A percentile compares a stretch with the other conserved stretches of the same genome.
phyloP scores from a whole-genome alignment of 306 rosid genomes.

The Dryas octopetala region DNA sequence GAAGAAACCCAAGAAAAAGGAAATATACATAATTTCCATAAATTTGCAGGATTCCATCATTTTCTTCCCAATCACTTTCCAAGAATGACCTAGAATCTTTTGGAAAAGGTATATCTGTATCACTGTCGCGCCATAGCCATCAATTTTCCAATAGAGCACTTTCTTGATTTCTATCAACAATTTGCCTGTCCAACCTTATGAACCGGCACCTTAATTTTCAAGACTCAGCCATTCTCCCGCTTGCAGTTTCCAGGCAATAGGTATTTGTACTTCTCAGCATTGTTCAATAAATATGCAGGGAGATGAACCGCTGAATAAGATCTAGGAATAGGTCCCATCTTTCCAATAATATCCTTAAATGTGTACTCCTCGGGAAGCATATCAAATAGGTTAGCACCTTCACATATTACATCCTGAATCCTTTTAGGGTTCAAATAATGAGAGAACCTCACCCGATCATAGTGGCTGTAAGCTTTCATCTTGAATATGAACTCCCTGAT shows the following conservation, averaged over 20 bases:
- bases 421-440: slow-evolving; percentile 62
- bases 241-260: slow-evolving; percentile 78
- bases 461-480: slow-evolving; percentile 89
- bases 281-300: slow-evolving; percentile 62
- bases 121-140: slow-evolving; percentile 17
- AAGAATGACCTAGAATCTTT: slow-evolving; percentile 36
- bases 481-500: slow-evolving; percentile 70
- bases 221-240: slow-evolving; percentile 69
- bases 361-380: slow-evolving; percentile 90
- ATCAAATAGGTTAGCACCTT: slow-evolving; percentile 74
- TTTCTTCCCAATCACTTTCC: slow-evolving; percentile 30
- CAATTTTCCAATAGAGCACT: slow-evolving; percentile 31
- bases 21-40: slow-evolving; percentile 28
- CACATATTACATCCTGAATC: slow-evolving; percentile 73
- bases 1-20: slow-evolving; percentile 25
- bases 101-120: slow-evolving; percentile 25
- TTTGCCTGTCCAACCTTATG: slow-evolving; percentile 14
- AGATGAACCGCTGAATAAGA: slow-evolving; percentile 83
- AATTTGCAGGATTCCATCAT: slow-evolving; percentile 28
- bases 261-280: slow-evolving; percentile 62
- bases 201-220: slow-evolving; percentile 12
- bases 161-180: slow-evolving; percentile 4
- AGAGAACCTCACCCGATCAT: slow-evolving; percentile 67
- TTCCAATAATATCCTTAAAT: slow-evolving; percentile 77
- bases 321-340: slow-evolving; percentile 79